phyloP scores from a whole-genome alignment of 257 asterid genomes.

The Oldenlandia corymbosa region DNA sequence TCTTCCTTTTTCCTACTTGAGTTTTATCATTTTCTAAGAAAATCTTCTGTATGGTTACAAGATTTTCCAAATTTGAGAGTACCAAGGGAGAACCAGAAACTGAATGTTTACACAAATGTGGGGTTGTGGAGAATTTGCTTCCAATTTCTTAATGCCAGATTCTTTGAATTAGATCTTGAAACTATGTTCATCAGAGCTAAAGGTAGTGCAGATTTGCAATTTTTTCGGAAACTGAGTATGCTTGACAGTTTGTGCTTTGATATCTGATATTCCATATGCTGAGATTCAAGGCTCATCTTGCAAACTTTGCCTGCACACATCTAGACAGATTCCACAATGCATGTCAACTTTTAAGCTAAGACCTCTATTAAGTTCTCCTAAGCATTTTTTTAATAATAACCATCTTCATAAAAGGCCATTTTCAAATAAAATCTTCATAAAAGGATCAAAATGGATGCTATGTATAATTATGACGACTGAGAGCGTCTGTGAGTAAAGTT shows the following conservation, averaged over 20 bases:
- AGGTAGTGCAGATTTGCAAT: not conserved
- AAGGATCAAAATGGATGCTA: not conserved
- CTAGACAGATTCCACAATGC: not conserved
- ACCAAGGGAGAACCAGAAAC: not conserved
- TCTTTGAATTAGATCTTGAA: not conserved
- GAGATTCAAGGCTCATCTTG: not conserved
- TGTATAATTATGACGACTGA: not conserved
- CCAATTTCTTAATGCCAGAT: not conserved
- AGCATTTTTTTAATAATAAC: no score
- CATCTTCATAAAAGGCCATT: no score
- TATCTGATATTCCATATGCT: not conserved
- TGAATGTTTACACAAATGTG: not conserved
- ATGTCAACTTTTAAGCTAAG: not conserved
- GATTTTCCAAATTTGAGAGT: not conserved
- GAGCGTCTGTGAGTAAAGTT: not conserved
- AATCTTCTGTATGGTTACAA: not conserved
- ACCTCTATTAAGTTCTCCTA: not conserved
- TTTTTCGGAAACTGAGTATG: not conserved
- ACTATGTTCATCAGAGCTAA: not conserved
- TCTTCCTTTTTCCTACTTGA: not conserved
- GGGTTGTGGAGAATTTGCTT: not conserved
- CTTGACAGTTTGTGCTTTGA: not conserved
- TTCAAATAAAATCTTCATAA: no score
- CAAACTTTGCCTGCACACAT: not conserved
- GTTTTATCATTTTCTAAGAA: not conserved